phyloP scores from a whole-genome alignment of 306 rosid species.

The Boehmeria nivea region DNA sequence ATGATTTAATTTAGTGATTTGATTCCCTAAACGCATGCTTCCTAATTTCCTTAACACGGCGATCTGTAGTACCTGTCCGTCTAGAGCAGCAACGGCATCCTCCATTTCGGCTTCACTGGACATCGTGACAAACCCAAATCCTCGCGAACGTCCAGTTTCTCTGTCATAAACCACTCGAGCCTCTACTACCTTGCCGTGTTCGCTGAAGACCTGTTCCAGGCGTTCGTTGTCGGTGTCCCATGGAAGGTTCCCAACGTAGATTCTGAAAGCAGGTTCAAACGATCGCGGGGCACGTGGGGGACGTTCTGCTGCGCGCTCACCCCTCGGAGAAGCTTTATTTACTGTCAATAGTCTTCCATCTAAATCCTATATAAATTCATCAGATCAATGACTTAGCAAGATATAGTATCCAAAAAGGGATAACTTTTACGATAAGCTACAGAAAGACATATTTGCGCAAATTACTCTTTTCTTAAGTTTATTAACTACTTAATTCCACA shows the following conservation, averaged over 20 bases:
- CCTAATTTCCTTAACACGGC: no score
- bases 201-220: conserved; percentile 65
- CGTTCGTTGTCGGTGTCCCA: conserved; percentile 73
- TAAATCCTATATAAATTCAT: conserved; percentile 41
- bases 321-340: conserved; percentile 89
- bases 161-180: conserved; percentile 79
- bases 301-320: conserved; percentile 55
- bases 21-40: no score
- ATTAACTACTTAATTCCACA: no score
- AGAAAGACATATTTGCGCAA: no score
- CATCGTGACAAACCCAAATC: conserved; percentile 92
- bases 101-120: conserved; percentile 63
- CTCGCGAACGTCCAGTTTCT: conserved; percentile 93
- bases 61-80: conserved; percentile 70
- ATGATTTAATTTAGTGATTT: neutral
- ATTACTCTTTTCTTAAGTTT: no score
- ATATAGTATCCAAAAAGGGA: neutral
- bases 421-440: no score
- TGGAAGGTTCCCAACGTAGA: conserved; percentile 87
- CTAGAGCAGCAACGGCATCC: conserved; percentile 85
- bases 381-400: neutral
- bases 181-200: conserved; percentile 66
- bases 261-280: conserved; percentile 35
- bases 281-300: conserved; percentile 47
- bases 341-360: conserved; percentile 76